Evolutionary conservation across 371 early-diverging fungal genomes (phyloP), one percentile per base, ranked within the genome.

Genomic region (Mortierella sp.): DNA sequence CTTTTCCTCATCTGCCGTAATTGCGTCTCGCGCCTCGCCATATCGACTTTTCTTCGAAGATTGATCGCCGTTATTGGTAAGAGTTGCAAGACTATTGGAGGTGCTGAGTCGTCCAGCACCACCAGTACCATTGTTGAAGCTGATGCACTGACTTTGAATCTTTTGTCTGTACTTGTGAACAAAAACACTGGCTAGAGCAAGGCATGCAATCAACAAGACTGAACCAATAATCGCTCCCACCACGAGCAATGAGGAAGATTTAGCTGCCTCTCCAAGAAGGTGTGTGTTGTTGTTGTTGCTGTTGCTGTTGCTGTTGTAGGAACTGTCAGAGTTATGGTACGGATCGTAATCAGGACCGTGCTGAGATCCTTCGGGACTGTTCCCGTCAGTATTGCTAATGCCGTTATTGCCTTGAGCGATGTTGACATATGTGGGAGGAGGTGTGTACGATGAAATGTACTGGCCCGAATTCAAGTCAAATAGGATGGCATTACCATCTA

Each of bases 381-480:
- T 43, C 28, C 57, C 43, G 14, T 47, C 30, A 6, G 11, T 47
- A n/a, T 28, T 47, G 12, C 28, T 49, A 55, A 35, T 58, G 26
- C n/a, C 24, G 43, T 16, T 43, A 24, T 20, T 16, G 47, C 24
- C 45, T 12, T 40, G 52, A 20, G 10, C 30, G 35, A n/a, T 58
- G 45, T 66, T 58, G 35, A 55, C 24, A 16, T 43, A 68, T 20
- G 12, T 16, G 11, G 68, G 16, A 14, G 68, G 61, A 24, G 68
- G 68, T 20, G 60, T 54, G 28, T 63, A 70, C 1, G 62, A 63
- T 18, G 30, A 14, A 18, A 63, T 45, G 43, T 55, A 70, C 12
- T 62, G 62, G 22, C 54, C 52, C 6, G 16, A 30, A 39, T 63
- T 70, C 54, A 70, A 43, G 45, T 70, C 63, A 40, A 37, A 70